These are phyloP conservation scores for Pontederia paniculata DNA, from an alignment of 176 grass and related monocot species.

Conservation along the genomic window DNA sequence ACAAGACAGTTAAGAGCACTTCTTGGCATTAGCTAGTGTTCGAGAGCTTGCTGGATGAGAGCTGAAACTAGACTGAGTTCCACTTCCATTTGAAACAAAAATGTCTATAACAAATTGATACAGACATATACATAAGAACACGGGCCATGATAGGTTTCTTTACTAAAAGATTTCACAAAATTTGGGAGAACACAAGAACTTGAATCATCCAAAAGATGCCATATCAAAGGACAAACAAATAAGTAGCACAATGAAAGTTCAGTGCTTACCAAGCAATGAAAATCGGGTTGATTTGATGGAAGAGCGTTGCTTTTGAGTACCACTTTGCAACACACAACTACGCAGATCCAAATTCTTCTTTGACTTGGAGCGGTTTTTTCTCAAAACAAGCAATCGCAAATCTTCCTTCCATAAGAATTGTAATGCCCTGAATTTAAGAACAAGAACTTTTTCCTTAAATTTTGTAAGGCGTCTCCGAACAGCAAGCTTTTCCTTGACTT, in stretches of 20 bases:
- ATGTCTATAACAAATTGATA: too few species aligned
- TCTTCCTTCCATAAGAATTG: slow-evolving; percentile 81
- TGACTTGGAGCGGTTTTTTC: slow-evolving; percentile 62
- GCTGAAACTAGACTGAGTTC: too few species aligned
- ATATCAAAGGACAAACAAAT: neutral
- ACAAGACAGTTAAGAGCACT: too few species aligned
- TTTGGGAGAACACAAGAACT: too few species aligned
- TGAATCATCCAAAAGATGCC: too few species aligned
- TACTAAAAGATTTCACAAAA: too few species aligned
- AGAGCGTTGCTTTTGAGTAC: slow-evolving; percentile 53
- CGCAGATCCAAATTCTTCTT: slow-evolving; percentile 46
- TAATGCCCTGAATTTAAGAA: slow-evolving; percentile 69
- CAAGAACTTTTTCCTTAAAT: slow-evolving; percentile 68
- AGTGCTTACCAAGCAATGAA: slow-evolving; percentile 49
- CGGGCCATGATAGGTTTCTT: too few species aligned
- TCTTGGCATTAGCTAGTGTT: too few species aligned
- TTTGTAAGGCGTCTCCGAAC: slow-evolving; percentile 26
- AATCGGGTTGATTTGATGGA: slow-evolving; percentile 39
- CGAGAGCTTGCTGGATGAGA: too few species aligned
- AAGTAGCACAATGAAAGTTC: neutral
- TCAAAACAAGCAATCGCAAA: slow-evolving; percentile 45
- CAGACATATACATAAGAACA: too few species aligned
- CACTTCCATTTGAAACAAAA: too few species aligned
- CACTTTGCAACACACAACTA: slow-evolving; percentile 34
- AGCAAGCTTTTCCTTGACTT: slow-evolving; percentile 45